Evolutionary conservation across 139 green algal genomes (phyloP), one percentile per base, ranked within the genome.

Genomic region (Nannochloris sp.): DNA sequence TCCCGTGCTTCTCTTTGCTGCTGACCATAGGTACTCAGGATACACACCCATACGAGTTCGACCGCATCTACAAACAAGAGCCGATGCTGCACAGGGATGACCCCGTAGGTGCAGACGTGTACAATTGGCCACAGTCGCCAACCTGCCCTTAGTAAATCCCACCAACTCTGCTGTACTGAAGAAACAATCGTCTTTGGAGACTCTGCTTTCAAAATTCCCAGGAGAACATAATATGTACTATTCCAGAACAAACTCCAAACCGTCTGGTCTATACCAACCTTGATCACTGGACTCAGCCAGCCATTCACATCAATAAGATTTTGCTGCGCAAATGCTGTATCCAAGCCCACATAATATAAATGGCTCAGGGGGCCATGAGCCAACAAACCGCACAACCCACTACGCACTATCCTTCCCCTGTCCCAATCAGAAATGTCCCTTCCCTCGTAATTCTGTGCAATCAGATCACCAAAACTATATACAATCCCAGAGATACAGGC

Each of bases 81-180:
- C 36, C 74, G 62, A 60, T 82, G 77, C 61, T 84, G 59, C 44
- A 66, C 20, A 14, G 78, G 78, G 17, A 84, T 58, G 6, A 80
- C 12, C 29, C 62, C 65, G 36, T 84, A 84, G 6, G 78, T 84
- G 30, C 79, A 61, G 36, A 82, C 45, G 60, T 84, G 78, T 13
- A 68, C 75, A 29, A 80, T 53, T 17, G 78, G 78, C 78, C 78
- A 84, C n/a, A 84, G 23, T 56, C 72, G 70, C 78, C 78, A 84
- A 13, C 78, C 78, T 5, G 75, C 74, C 56, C 73, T 69, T 30
- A 77, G 55, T 20, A 72, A 36, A 36, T 48, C 23, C 48, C 45
- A 78, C 57, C 63, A 75, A 13, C 59, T 74, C 13, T 40, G 23
- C 29, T 60, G 33, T 13, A 78, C 44, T 13, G 61, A 65, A 25